A percentile compares a stretch with the other conserved stretches of the same genome.
These are phyloP conservation scores for Hypsizygus marmoreus DNA, from an alignment of 768 basidiomycete species.

Conservation along the genomic window DNA sequence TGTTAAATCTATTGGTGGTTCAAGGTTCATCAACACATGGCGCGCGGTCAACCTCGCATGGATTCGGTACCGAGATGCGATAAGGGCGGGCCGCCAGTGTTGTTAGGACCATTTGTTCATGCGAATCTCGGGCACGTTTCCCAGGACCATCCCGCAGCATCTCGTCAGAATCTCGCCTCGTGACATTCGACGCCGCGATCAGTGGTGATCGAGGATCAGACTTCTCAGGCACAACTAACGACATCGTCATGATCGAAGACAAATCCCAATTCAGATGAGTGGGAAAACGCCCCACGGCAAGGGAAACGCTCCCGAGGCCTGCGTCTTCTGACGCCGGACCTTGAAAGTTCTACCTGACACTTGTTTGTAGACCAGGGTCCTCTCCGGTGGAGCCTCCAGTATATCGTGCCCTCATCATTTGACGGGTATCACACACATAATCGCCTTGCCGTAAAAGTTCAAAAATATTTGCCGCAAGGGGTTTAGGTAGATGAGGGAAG, in stretches of 20 bases:
- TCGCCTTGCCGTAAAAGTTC: conserved; percentile 10
- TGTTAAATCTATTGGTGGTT: background rate
- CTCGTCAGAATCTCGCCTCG: no score
- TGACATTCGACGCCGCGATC: conserved; percentile 36
- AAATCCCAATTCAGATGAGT: conserved; percentile 17
- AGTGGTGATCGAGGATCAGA: conserved; percentile 33
- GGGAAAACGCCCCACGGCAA: conserved; percentile 7
- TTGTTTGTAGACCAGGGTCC: conserved; percentile 3
- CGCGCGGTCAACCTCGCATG: conserved; percentile 10
- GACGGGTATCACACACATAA: conserved; percentile 10
- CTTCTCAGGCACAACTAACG: conserved; percentile 32
- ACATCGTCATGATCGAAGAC: conserved; percentile 39
- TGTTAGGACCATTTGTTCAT: conserved; percentile 25
- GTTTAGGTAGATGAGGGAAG: background rate
- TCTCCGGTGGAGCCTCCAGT: conserved; percentile 12
- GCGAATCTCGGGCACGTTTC: conserved; percentile 35
- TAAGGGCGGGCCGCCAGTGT: conserved; percentile 27
- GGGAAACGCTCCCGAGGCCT: conserved; percentile 13
- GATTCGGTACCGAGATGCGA: conserved; percentile 36
- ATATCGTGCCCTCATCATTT: conserved; percentile 1
- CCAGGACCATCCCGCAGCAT: conserved; percentile 29
- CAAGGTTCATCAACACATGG: conserved; percentile 32
- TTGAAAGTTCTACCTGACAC: conserved; percentile 1
- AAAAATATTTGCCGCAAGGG: conserved; percentile 4
- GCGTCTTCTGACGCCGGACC: conserved; percentile 9